phyloP scores from a whole-genome alignment of 1,139 yeast species.

The Magnusiomyces suaveolens region DNA sequence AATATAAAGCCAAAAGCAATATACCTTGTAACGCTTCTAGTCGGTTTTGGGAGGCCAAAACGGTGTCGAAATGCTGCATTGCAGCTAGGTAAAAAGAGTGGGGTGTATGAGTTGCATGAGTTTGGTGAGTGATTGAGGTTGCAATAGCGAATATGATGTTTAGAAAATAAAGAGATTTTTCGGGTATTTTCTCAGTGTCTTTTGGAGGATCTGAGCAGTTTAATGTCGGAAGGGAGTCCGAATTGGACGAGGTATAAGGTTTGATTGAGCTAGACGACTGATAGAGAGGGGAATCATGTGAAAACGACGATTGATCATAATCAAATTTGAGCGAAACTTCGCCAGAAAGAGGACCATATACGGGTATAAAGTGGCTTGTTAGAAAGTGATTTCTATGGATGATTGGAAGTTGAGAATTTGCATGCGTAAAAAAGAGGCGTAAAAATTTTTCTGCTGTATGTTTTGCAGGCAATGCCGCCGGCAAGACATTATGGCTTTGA shows the following conservation, averaged over 20 bases:
- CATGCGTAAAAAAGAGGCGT: slow-evolving; percentile 63
- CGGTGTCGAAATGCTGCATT: slow-evolving; percentile 47
- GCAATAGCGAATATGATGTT: slow-evolving; percentile 76
- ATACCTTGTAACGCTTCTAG: slow-evolving; percentile 68
- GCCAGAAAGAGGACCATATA: slow-evolving; percentile 59
- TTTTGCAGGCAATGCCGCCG: slow-evolving; percentile 60
- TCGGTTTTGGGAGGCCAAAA: slow-evolving; percentile 49
- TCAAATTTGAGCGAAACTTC: slow-evolving; percentile 53
- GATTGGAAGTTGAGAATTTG: slow-evolving; percentile 73
- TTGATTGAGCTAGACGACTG: slow-evolving; percentile 9
- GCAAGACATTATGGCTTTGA: slow-evolving; percentile 24
- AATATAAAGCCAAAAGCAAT: slow-evolving; percentile 55
- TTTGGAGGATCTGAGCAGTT: slow-evolving; percentile 7
- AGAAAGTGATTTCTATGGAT: slow-evolving; percentile 73
- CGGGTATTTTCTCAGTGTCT: slow-evolving; percentile 8
- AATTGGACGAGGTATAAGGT: slow-evolving; percentile 9
- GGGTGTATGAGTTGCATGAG: slow-evolving; percentile 56
- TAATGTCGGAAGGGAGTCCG: slow-evolving; percentile 9
- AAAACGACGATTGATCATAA: slow-evolving; percentile 41
- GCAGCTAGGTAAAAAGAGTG: slow-evolving; percentile 71
- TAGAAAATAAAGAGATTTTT: slow-evolving; percentile 44
- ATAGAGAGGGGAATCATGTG: slow-evolving; percentile 15
- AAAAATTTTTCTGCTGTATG: slow-evolving; percentile 57
- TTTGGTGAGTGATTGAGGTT: slow-evolving; percentile 61
- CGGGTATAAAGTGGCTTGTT: slow-evolving; percentile 56